These are phyloP conservation scores for Tylopilus sp. DNA, from an alignment of 1,284 basidiomycete genomes.

Conservation along the genomic window DNA sequence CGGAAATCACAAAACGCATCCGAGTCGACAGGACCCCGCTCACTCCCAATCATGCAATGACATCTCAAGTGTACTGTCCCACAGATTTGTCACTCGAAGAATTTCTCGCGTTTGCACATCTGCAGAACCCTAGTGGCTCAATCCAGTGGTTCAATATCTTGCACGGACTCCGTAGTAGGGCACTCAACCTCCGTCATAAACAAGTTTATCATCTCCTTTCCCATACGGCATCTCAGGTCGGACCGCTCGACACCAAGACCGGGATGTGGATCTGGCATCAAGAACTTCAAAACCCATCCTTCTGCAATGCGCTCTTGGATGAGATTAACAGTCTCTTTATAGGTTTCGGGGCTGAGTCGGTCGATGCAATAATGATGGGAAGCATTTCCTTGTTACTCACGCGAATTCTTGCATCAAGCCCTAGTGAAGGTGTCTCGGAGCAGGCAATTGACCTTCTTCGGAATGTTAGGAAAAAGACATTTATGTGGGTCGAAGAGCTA, in stretches of 20 bases:
- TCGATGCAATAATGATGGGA: conserved; percentile 46
- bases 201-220: conserved; percentile 51
- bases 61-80: too few species aligned
- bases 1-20: too few species aligned
- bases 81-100: too few species aligned
- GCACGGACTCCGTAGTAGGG: conserved; percentile 48
- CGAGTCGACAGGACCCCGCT: too few species aligned
- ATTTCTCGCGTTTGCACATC: too few species aligned
- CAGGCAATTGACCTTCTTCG: conserved; percentile 38
- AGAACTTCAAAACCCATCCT: conserved; percentile 40
- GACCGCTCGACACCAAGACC: conserved; percentile 31
- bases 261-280: conserved; percentile 44
- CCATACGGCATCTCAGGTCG: conserved; percentile 55
- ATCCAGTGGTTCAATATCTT: conserved; percentile 60
- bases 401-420: conserved; percentile 47
- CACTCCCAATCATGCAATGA: too few species aligned
- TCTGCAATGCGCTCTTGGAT: conserved; percentile 44
- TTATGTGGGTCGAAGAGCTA: conserved; percentile 50
- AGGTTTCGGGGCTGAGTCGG: conserved; percentile 49
- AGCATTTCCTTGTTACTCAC: conserved; percentile 45
- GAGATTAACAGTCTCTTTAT: conserved; percentile 43
- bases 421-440: conserved; percentile 9
- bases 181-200: conserved; percentile 48
- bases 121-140: too few species aligned
- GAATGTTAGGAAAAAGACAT: conserved; percentile 42